Evolutionary conservation across 116 monocot genomes (phyloP).

Genomic region (Posidonia oceanica): DNA sequence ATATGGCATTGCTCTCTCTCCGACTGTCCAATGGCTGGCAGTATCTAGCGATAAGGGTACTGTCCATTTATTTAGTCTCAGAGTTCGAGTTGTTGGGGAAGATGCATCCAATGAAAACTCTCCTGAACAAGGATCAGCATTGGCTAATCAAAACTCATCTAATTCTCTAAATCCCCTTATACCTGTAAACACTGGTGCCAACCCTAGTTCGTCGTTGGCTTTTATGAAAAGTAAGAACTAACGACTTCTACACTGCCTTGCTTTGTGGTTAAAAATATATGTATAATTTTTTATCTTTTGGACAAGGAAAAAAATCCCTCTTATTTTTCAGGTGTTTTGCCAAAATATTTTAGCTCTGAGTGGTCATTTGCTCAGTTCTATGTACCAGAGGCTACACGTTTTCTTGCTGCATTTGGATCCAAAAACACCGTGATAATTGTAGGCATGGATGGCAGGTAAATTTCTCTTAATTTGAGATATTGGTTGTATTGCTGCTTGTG

Average conservation of each 20-base stretch:
- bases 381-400: slow-evolving; percentile 51
- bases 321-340: slow-evolving; percentile 50
- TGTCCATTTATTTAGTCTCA: slow-evolving; percentile 66
- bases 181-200: slow-evolving; percentile 44
- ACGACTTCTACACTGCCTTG: too few relatives aligned
- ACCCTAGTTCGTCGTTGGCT: slow-evolving; percentile 65
- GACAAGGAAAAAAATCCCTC: too few relatives aligned
- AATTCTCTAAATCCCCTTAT: slow-evolving; percentile 49
- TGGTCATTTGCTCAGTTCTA: slow-evolving; percentile 95
- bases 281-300: too few relatives aligned
- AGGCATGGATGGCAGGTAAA: slow-evolving; percentile 80
- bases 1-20: slow-evolving; percentile 81
- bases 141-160: background rate
- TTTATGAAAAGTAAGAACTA: slow-evolving; percentile 65
- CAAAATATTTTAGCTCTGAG: slow-evolving; percentile 95
- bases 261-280: too few relatives aligned
- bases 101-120: slow-evolving; percentile 30
- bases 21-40: slow-evolving; percentile 73
- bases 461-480: background rate
- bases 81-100: slow-evolving; percentile 63
- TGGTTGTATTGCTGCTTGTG: too few relatives aligned
- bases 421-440: slow-evolving; percentile 65
- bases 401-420: slow-evolving; percentile 68
- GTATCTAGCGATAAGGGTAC: slow-evolving; percentile 92
- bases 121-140: slow-evolving; percentile 11